Conservation (phyloP, 208 protist genomes). For the Crithidia fasciculata region DNA sequence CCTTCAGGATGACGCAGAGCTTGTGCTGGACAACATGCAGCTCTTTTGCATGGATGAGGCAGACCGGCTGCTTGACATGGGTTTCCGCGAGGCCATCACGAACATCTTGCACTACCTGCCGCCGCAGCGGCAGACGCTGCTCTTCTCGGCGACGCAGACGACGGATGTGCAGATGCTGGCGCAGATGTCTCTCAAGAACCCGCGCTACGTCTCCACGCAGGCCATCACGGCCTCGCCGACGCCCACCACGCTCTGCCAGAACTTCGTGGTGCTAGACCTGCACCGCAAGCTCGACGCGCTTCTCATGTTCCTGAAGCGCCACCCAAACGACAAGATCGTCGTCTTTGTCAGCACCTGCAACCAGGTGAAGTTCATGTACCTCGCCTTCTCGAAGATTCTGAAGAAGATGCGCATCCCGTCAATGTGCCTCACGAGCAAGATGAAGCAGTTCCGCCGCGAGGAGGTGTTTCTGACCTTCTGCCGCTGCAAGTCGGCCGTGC, state of each 20-base stretch:
- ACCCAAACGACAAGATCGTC: conserved; percentile 96
- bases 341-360: conserved; percentile 99
- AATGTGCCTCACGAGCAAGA: conserved; percentile 94
- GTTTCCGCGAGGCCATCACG: conserved; percentile 95
- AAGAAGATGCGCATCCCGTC: conserved; percentile 92
- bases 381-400: conserved; percentile 90
- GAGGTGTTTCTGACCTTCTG: conserved; percentile 93
- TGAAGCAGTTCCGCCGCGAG: conserved; percentile 93
- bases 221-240: conserved; percentile 74
- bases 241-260: conserved; percentile 94
- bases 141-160: conserved; percentile 99
- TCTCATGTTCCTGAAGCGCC: conserved; percentile 97
- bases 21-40: conserved; percentile 94
- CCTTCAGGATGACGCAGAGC: conserved; percentile 95
- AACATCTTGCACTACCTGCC: conserved; percentile 94
- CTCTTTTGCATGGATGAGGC: conserved; percentile 99
- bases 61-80: conserved; percentile 98
- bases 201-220: conserved; percentile 97
- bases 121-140: conserved; percentile 95
- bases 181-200: conserved; percentile 90
- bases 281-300: conserved; percentile 97
- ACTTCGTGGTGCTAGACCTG: conserved; percentile 92
- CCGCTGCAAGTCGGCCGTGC: conserved; percentile 87
- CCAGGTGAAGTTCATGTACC: conserved; percentile 95
- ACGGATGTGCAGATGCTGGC: conserved; percentile 95